phyloP scores from a whole-genome alignment of 139 green algal species.

The Chlorella sp. region DNA sequence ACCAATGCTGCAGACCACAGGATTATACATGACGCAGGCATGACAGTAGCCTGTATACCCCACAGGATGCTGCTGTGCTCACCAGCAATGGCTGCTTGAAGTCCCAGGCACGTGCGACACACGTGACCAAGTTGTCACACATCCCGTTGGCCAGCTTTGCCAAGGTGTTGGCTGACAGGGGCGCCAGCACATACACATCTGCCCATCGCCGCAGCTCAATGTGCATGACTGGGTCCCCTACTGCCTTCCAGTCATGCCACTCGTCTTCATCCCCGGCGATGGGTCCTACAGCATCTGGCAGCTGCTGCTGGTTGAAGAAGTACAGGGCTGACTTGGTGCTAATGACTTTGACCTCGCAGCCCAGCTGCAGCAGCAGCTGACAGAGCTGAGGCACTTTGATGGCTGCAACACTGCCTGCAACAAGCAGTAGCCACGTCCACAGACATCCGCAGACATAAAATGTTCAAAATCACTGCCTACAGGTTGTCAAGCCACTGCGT shows the following conservation, averaged over 20 bases:
- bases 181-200: neutral
- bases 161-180: neutral
- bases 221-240: conserved; percentile 84
- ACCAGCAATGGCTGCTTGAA: neutral
- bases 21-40: neutral
- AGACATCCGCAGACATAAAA: too few relatives aligned
- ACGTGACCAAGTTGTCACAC: neutral
- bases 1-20: neutral
- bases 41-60: neutral
- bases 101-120: neutral
- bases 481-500: too few relatives aligned
- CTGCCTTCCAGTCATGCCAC: conserved; percentile 11
- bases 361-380: neutral
- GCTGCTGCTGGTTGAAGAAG: conserved; percentile 1
- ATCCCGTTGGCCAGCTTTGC: neutral
- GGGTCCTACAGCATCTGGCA: neutral
- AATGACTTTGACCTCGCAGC: conserved; percentile 13
- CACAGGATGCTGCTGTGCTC: neutral
- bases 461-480: too few relatives aligned
- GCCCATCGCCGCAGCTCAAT: conserved; percentile 84
- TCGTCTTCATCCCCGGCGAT: conserved; percentile 14
- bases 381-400: conserved; percentile 11
- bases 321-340: conserved; percentile 2
- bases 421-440: too few relatives aligned
- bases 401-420: conserved; percentile 18